phyloP scores from a whole-genome alignment of 2,329 filamentous ascomycete species.

The Macroventuria anomochaeta region DNA sequence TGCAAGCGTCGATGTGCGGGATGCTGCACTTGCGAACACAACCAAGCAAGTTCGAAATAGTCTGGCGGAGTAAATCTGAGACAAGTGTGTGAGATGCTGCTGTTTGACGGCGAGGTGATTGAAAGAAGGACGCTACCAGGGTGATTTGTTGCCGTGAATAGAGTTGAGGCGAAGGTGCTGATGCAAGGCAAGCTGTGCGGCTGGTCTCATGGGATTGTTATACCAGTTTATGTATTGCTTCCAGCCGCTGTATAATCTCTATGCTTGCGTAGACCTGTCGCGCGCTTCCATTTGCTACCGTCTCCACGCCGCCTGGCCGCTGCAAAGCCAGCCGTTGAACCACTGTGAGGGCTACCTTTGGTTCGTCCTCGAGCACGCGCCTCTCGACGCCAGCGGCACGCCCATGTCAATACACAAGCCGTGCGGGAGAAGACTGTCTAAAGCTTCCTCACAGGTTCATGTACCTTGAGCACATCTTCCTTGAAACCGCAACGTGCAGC shows the following conservation, averaged over 20 bases:
- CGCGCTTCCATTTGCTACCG: conserved; percentile 46
- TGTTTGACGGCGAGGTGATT: conserved; percentile 24
- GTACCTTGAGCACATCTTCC: conserved; percentile 20
- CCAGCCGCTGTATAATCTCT: conserved; percentile 45
- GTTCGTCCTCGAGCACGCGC: conserved; percentile 44
- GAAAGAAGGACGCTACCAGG: conserved; percentile 12
- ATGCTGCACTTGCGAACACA: conserved; percentile 32
- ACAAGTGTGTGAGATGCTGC: conserved; percentile 38
- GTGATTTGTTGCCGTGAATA: conserved; percentile 30
- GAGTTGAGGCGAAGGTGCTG: conserved; percentile 24
- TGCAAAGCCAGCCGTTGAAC: conserved; percentile 36
- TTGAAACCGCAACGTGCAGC: conserved; percentile 44
- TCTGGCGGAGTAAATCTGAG: conserved; percentile 28
- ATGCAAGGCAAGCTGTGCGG: conserved; percentile 32
- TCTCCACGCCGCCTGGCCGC: conserved; percentile 31
- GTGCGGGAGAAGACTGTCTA: conserved; percentile 35
- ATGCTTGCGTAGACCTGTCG: conserved; percentile 39
- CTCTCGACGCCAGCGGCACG: conserved; percentile 42
- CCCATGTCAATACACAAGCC: conserved; percentile 33
- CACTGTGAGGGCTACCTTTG: conserved; percentile 37
- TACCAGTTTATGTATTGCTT: conserved; percentile 44
- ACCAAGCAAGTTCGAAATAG: conserved; percentile 10
- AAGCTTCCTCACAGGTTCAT: conserved; percentile 39
- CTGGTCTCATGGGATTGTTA: conserved; percentile 36
- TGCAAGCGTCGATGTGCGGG: conserved; percentile 35